A percentile compares a stretch with the other conserved stretches of the same genome.
Conservation (phyloP, 371 early-diverging fungal species). For the Circinella umbellata region DNA sequence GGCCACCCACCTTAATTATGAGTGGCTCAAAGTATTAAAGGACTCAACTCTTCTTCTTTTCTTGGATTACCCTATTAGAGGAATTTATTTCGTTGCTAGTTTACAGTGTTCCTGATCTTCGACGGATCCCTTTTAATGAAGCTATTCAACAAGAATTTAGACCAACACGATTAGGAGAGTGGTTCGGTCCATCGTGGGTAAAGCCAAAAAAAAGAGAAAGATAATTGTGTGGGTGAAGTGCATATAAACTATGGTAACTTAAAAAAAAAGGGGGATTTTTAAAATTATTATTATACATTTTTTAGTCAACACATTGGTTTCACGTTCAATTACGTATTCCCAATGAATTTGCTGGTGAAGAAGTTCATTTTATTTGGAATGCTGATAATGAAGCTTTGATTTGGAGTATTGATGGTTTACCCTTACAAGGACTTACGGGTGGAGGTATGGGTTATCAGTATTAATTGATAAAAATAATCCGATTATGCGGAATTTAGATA, state of each 20-base stretch:
- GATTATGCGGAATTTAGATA: not conserved
- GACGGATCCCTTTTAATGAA: conserved; percentile 84
- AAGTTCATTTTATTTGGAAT: conserved; percentile 84
- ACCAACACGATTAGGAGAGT: conserved; percentile 70
- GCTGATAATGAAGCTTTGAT: conserved; percentile 87
- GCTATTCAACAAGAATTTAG: conserved; percentile 76
- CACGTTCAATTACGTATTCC: conserved; percentile 77
- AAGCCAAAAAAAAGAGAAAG: conserved; percentile 7
- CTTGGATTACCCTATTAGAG: conserved; percentile 24
- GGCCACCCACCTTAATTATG: not conserved
- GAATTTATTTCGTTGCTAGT: conserved; percentile 54
- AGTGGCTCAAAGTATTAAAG: not conserved
- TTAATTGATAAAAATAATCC: no score
- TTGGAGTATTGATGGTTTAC: conserved; percentile 81
- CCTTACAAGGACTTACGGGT: conserved; percentile 89
- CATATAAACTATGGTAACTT: not conserved
- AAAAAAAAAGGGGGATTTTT: no score
- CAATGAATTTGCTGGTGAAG: conserved; percentile 69
- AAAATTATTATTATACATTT: not conserved
- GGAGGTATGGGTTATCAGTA: conserved; percentile 66
- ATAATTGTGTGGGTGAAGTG: not conserved
- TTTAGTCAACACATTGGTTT: conserved; percentile 91
- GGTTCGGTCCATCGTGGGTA: conserved; percentile 90
- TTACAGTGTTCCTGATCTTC: conserved; percentile 80
- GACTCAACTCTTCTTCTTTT: not conserved